Evolutionary conservation across 768 basidiomycete species (phyloP).

Genomic region (Tulasnella sp.): DNA sequence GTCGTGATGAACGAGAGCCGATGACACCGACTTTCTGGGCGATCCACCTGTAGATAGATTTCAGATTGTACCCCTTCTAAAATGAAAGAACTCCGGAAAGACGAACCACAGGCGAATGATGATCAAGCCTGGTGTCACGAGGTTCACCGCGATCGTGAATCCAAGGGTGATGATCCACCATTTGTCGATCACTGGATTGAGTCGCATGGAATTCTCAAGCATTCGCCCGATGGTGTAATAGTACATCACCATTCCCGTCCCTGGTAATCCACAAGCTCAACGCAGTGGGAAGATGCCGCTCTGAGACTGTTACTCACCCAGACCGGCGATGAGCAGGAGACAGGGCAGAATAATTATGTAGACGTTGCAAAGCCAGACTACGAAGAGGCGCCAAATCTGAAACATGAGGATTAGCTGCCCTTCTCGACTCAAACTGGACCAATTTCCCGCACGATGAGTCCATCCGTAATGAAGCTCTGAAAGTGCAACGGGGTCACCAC

Average conservation of each 20-base stretch:
- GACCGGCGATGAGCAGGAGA: neutral
- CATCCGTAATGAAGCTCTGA: slow-evolving; percentile 23
- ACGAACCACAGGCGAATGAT: slow-evolving; percentile 28
- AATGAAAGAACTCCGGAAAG: neutral
- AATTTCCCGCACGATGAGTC: slow-evolving; percentile 10
- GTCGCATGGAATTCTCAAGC: neutral
- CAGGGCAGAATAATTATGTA: slow-evolving; percentile 23
- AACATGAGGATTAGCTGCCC: neutral
- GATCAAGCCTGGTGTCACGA: slow-evolving; percentile 26
- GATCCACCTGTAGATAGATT: slow-evolving; percentile 14
- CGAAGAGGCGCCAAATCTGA: slow-evolving; percentile 32
- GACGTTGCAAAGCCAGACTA: slow-evolving; percentile 27
- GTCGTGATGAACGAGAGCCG: slow-evolving; percentile 1
- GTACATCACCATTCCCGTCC: slow-evolving; percentile 28
- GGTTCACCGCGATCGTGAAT: slow-evolving; percentile 29
- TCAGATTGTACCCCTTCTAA: neutral
- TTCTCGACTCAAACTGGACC: neutral
- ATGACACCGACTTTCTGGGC: slow-evolving; percentile 2
- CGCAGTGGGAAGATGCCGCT: neutral
- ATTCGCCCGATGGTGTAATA: slow-evolving; percentile 25
- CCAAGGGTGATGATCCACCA: slow-evolving; percentile 32
- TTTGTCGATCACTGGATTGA: slow-evolving; percentile 24
- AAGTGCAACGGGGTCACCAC: neutral
- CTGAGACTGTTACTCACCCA: neutral
- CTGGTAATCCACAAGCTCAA: neutral